Base-by-base conservation (phyloP, 1,284 basidiomycete species). In the Porogramme epimiltina region DNA sequence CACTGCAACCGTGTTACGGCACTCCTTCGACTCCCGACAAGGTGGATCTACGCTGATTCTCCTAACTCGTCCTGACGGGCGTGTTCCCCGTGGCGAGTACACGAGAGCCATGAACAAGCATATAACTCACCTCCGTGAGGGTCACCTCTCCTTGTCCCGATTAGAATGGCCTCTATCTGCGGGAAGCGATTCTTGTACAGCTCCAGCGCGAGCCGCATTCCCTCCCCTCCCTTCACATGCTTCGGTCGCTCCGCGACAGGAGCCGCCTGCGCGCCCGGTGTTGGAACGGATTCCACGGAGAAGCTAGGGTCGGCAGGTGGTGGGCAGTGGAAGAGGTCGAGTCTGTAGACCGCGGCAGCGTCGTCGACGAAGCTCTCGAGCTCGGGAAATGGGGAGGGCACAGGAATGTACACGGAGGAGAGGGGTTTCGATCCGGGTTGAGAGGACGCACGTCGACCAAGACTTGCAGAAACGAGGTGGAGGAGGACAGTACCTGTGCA, bases 71-170 rank as follows among this genome's bases (percentile, higher is more conserved):
- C n/a, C n/a, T n/a, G n/a, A n/a, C n/a, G n/a, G n/a, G n/a, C n/a
- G n/a, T n/a, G n/a, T n/a, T n/a, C n/a, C n/a, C n/a, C n/a, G n/a
- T n/a, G n/a, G 28, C 28, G 28, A 31, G 8, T 6, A 13, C 28
- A 6, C 28, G 8, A 31, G 13, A 31, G 28, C 8, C 28, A 31
- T 19, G 40, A 26, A 45, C 37, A 33, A 47, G 24, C n/a, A 45
- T 3, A 4, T 26, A 47, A 51, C 85, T 69, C 60, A 93, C 93
- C 89, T 66, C 95, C 95, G 70, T 98, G 93, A 1, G 96, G 96
- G 73, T 99, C 96, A 3, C 83, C 81, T 56, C 87, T 73, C 50
- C 96, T 75, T 3, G 93, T 97, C 1, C 96, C 96, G 38, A 99
- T 85, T 31, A 99, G 72, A 22, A 98, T 92, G 2, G 91, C 94